Conservation (phyloP, 2,329 filamentous ascomycete species). For the Penicillium freii region DNA sequence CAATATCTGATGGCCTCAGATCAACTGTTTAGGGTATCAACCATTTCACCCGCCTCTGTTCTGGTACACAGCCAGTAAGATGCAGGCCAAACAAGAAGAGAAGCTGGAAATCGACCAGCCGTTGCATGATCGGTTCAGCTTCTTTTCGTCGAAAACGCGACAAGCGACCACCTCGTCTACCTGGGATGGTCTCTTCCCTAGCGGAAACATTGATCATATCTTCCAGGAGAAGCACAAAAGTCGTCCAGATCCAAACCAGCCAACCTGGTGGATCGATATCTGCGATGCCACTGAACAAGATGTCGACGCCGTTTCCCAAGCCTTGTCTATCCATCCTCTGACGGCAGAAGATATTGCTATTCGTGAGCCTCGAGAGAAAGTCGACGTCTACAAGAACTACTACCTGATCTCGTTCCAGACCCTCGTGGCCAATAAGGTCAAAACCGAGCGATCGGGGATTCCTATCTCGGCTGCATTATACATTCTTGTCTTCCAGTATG, state of each 20-base stretch:
- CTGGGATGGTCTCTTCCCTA: slow-evolving; percentile 23
- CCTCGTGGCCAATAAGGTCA: slow-evolving; percentile 67
- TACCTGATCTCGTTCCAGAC: slow-evolving; percentile 97
- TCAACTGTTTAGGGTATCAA: background rate
- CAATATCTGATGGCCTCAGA: slow-evolving; percentile 2
- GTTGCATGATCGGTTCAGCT: slow-evolving; percentile 79
- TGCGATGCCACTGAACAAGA: slow-evolving; percentile 84
- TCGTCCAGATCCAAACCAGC: slow-evolving; percentile 14
- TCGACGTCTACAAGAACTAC: slow-evolving; percentile 92
- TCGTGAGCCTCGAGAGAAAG: slow-evolving; percentile 93
- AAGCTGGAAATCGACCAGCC: slow-evolving; percentile 31
- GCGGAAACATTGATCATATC: slow-evolving; percentile 12
- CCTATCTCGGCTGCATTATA: slow-evolving; percentile 92
- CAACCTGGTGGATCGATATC: slow-evolving; percentile 95
- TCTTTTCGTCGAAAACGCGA: slow-evolving; percentile 90
- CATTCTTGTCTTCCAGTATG: slow-evolving; percentile 90
- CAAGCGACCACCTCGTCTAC: slow-evolving; percentile 13
- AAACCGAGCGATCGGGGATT: slow-evolving; percentile 67
- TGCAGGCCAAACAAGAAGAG: slow-evolving; percentile 7
- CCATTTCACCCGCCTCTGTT: background rate
- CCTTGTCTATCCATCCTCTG: slow-evolving; percentile 88
- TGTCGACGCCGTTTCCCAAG: slow-evolving; percentile 78
- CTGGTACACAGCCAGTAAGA: background rate
- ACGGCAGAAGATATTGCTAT: slow-evolving; percentile 94
- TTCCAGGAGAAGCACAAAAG: slow-evolving; percentile 13